Evolutionary conservation across 768 basidiomycete genomes (phyloP).

Genomic region (Glaciozyma antarctica): DNA sequence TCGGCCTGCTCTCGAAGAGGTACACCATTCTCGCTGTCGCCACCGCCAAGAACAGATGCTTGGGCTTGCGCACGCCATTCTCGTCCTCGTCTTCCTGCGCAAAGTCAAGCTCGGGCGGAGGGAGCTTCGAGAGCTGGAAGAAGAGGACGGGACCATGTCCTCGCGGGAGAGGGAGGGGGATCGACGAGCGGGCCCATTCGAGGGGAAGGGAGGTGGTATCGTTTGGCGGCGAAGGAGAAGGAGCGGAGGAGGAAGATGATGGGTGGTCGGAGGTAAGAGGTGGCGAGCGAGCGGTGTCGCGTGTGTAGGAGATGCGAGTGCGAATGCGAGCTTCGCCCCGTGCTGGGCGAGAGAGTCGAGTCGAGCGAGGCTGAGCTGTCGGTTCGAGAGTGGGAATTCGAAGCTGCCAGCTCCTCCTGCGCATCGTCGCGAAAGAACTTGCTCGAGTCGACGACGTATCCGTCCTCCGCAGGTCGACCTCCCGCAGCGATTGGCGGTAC

Average conservation of each 20-base stretch:
- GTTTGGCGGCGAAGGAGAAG: neutral
- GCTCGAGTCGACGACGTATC: neutral
- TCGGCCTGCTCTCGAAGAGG: conserved; percentile 7
- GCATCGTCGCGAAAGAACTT: neutral
- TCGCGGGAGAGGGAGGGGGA: conserved; percentile 6
- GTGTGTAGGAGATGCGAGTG: neutral
- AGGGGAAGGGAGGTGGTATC: conserved; percentile 5
- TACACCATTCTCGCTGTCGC: conserved; percentile 11
- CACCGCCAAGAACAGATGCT: conserved; percentile 9
- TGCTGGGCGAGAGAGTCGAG: neutral
- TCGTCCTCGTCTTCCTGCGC: neutral
- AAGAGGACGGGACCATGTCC: conserved; percentile 1
- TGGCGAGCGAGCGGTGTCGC: neutral
- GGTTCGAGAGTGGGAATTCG: too few relatives aligned
- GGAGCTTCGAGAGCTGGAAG: conserved; percentile 10
- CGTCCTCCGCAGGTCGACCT: neutral
- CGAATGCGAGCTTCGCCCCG: neutral
- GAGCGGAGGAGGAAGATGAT: neutral
- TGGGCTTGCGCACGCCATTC: neutral
- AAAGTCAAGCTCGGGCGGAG: neutral
- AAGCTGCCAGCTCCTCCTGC: too few relatives aligned
- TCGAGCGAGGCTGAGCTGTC: neutral
- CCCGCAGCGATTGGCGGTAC: neutral
- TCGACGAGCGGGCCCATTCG: conserved; percentile 5
- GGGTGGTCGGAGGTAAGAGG: neutral